These are phyloP conservation scores for Populus trichocarpa DNA, from an alignment of 441 rosid genomes.

Conservation along the genomic window DNA sequence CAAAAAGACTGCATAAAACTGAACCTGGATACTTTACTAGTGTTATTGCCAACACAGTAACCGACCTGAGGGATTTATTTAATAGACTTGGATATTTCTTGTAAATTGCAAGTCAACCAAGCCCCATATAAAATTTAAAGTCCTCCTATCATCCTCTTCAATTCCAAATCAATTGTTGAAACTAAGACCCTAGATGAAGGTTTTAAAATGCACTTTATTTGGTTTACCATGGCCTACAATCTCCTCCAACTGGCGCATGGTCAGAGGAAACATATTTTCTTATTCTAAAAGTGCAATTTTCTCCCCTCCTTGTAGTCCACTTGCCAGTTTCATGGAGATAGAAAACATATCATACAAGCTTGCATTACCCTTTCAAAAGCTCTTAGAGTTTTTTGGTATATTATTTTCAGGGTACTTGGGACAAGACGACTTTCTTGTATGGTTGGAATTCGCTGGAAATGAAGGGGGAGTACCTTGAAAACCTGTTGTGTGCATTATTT, in stretches of 20 bases:
- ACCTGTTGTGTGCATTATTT: background rate
- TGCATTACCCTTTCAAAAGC: constrained; percentile 30
- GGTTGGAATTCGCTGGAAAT: constrained; percentile 16
- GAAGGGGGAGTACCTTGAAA: background rate
- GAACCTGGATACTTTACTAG: too few species aligned
- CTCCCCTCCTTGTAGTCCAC: background rate
- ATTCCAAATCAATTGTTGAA: background rate
- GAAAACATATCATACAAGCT: constrained; percentile 18
- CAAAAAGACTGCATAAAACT: too few species aligned
- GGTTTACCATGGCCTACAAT: background rate
- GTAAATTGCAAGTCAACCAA: constrained; percentile 7
- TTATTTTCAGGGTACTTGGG: constrained; percentile 10
- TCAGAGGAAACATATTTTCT: constrained; percentile 11
- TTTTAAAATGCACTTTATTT: background rate
- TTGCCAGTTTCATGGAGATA: constrained; percentile 19
- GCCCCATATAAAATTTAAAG: background rate
- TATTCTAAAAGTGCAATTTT: background rate
- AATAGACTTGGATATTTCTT: background rate
- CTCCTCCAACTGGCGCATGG: constrained; percentile 4
- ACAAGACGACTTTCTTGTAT: constrained; percentile 9
- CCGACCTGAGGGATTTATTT: background rate
- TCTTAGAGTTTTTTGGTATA: constrained; percentile 20
- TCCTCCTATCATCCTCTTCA: background rate
- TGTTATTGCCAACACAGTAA: background rate
- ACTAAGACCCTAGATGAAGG: background rate